Evolutionary conservation across 2,329 filamentous ascomycete species (phyloP).

Genomic region (Microcyclospora pomicola): DNA sequence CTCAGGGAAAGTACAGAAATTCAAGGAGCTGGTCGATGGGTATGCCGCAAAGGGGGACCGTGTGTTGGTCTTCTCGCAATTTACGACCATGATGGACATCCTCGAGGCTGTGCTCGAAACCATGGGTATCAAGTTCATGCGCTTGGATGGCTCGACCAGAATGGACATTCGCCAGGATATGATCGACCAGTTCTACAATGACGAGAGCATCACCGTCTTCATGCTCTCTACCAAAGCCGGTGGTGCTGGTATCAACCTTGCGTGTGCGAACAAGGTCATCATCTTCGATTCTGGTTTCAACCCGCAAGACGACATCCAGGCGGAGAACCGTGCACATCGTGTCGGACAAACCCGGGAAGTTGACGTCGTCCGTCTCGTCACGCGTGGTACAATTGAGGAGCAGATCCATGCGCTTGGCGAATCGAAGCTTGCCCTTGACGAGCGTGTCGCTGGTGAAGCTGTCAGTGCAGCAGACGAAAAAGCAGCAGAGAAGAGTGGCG

Average conservation of each 20-base stretch:
- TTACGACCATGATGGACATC: slow-evolving; percentile 82
- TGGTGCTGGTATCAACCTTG: slow-evolving; percentile 93
- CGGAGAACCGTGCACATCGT: slow-evolving; percentile 89
- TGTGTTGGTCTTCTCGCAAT: slow-evolving; percentile 83
- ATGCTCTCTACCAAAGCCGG: slow-evolving; percentile 86
- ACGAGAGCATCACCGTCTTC: slow-evolving; percentile 72
- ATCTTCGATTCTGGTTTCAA: slow-evolving; percentile 98
- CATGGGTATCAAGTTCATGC: slow-evolving; percentile 59
- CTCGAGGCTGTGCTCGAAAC: slow-evolving; percentile 68
- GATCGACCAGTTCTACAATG: slow-evolving; percentile 71
- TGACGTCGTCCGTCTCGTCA: slow-evolving; percentile 77
- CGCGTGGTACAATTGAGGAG: slow-evolving; percentile 74
- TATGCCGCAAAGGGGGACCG: slow-evolving; percentile 75
- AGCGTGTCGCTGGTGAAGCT: slow-evolving; percentile 51
- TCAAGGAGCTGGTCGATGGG: slow-evolving; percentile 57
- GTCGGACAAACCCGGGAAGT: slow-evolving; percentile 90
- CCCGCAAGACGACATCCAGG: slow-evolving; percentile 95
- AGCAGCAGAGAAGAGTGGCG: slow-evolving; percentile 27
- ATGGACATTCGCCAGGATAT: slow-evolving; percentile 74
- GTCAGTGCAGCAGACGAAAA: slow-evolving; percentile 19
- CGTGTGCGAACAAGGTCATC: slow-evolving; percentile 90
- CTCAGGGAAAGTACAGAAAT: slow-evolving; percentile 66
- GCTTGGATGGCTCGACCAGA: slow-evolving; percentile 73
- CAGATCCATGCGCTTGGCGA: slow-evolving; percentile 82
- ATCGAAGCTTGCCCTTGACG: slow-evolving; percentile 84